Evolutionary conservation across 208 protist genomes (phyloP).

Genomic region (Lotmaria passim): DNA sequence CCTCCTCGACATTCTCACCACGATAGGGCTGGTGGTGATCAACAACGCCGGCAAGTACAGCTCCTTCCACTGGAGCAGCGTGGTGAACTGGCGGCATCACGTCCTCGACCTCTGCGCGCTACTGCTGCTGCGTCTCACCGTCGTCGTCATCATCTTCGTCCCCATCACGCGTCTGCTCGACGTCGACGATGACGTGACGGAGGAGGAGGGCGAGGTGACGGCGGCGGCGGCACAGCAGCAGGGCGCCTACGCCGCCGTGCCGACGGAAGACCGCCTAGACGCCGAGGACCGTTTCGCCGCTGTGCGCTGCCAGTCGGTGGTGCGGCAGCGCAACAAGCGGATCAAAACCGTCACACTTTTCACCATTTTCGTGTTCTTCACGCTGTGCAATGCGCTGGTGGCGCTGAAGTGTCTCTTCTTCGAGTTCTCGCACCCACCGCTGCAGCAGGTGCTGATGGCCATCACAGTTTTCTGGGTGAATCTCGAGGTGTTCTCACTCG

Average conservation of each 20-base stretch:
- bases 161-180: conserved; percentile 16
- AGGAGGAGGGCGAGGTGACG: conserved; percentile 18
- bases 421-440: conserved; percentile 33
- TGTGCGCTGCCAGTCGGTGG: conserved; percentile 19
- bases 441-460: conserved; percentile 46
- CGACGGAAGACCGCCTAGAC: neutral
- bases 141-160: conserved; percentile 13
- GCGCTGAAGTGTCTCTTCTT: conserved; percentile 58
- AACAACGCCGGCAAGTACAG: conserved; percentile 16
- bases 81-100: conserved; percentile 28
- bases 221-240: conserved; percentile 3
- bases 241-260: conserved; percentile 15
- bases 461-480: conserved; percentile 54
- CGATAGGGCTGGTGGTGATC: conserved; percentile 13
- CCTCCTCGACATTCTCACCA: conserved; percentile 28
- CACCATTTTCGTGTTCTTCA: conserved; percentile 41
- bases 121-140: conserved; percentile 26
- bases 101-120: conserved; percentile 32
- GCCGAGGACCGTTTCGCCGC: conserved; percentile 19
- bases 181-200: conserved; percentile 3
- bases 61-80: conserved; percentile 21
- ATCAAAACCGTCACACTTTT: conserved; percentile 34
- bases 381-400: conserved; percentile 36
- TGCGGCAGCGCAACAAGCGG: conserved; percentile 32
- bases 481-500: conserved; percentile 45